Evolutionary conservation across 305 asterid species (phyloP).

Genomic region (Fraxinus paxiana): DNA sequence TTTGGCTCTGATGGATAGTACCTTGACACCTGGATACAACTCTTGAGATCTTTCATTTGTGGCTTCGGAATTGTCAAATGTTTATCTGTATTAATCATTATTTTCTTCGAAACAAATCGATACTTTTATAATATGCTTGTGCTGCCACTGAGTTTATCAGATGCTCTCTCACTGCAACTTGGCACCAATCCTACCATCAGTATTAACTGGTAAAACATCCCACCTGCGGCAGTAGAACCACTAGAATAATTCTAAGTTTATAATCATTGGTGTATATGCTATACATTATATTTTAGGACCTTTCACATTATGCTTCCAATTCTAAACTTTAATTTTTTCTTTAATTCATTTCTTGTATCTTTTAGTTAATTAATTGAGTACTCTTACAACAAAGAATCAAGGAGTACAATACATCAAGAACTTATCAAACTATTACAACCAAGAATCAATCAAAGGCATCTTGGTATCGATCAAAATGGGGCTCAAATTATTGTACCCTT

Average conservation of each 20-base stretch:
- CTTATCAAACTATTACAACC: not conserved
- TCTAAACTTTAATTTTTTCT: not conserved
- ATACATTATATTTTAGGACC: not conserved
- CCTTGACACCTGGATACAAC: not conserved
- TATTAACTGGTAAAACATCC: not conserved
- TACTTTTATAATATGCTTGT: not conserved
- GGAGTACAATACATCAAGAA: not conserved
- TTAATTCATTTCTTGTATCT: not conserved
- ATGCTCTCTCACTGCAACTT: not conserved
- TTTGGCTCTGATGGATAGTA: not conserved
- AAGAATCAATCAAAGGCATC: not conserved
- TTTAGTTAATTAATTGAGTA: not conserved
- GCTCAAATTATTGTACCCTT: not conserved
- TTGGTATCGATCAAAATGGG: not conserved
- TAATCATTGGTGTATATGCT: not conserved
- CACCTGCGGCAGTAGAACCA: not conserved
- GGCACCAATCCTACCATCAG: not conserved
- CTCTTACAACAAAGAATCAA: not conserved
- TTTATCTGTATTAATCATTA: not conserved
- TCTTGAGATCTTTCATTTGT: not conserved
- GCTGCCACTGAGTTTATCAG: not conserved
- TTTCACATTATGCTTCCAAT: not conserved
- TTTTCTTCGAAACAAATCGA: not conserved
- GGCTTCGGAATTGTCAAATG: slow-evolving; percentile 2
- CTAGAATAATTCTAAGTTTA: not conserved